Evolutionary conservation across 1,284 basidiomycete genomes (phyloP), one percentile per base, ranked within the genome.

Genomic region (Hypsizygus ulmarius): DNA sequence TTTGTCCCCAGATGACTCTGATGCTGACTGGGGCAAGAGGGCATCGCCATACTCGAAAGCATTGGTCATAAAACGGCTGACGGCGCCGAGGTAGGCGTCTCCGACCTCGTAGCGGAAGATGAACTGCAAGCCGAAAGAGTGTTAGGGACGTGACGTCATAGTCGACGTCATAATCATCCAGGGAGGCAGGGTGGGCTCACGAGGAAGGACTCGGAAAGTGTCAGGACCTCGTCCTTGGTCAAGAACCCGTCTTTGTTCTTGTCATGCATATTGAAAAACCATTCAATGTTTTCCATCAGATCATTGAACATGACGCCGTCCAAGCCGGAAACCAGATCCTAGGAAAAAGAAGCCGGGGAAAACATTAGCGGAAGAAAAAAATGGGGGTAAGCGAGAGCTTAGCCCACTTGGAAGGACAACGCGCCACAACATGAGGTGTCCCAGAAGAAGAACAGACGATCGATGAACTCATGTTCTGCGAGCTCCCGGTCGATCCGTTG

Each of bases 61-160:
- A 61, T 97, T 97, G 28, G 93, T 87, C 84, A 97, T 95, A 65
- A 97, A 95, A 25, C 93, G 87, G 58, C 91, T 94, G 50, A 97
- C 90, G 18, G 94, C 92, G 1, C 93, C 97, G 34, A 99, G 78
- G 63, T 97, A 98, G 5, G 93, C 91, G 65, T 99, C 97, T 8
- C 97, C 96, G 11, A 95, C 81, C 70, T 99, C 97, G 66, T 89
- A 95, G 19, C 97, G 87, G 82, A 99, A 99, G 59, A 99, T 97
- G 70, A 96, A 96, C 91, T 94, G 32, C 29, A 34, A 49, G 61
- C 32, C 40, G 33, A 21, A 40, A 12, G 43, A 15, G 9, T 18
- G 36, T 35, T 21, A 38, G 43, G 12, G 11, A 18, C 34, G 25
- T 3, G 27, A 32, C 28, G 29, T 10, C 15, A 5, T 3, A 1